Evolutionary conservation across 495 filamentous ascomycete genomes (phyloP), one percentile per base, ranked within the genome.

Genomic region (Aspergillus asperescens): DNA sequence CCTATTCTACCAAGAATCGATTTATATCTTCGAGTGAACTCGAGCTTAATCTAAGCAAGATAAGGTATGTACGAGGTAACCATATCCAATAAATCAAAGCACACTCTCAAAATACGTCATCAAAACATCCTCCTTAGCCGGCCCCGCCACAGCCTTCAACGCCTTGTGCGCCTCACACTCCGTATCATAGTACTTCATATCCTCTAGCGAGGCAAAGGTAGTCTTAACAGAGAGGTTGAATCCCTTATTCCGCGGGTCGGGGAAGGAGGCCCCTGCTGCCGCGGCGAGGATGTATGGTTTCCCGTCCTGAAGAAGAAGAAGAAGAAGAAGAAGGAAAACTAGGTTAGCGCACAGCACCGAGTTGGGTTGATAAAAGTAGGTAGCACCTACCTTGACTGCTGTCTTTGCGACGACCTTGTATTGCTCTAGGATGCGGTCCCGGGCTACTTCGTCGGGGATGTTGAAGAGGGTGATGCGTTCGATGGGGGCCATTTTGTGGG

Each of bases 181-280:
- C 5, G 51, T 61, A 65, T 89, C 85, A 58, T 87, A 89, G 63
- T 80, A 89, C 57, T 81, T 66, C 80, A 88, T 82, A 65, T 89
- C 86, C 8, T 82, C 84, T 46, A 82, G 41, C 32, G 61, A 80
- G 5, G 75, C 74, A 55, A 89, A 89, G 35, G 74, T 75, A 45
- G 74, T 77, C 59, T 79, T 75, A 10, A 78, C 76, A 7, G 77
- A 72, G 32, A 88, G 48, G 5, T 78, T 88, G 69, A 69, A 87
- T n/a, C 84, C 86, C 58, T 82, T 72, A 56, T 75, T 77, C 4
- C 81, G 77, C 3, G 75, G 69, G 58, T 87, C 81, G 1, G 69
- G 60, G 55, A 75, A 59, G 4, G 77, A 68, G 12, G 58, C 53
- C 6, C 74, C 74, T 1, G 74, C 80, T 24, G 64, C 62, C 7